These are phyloP conservation scores for Rosa multiflora DNA, from an alignment of 306 rosid genomes.

Conservation along the genomic window DNA sequence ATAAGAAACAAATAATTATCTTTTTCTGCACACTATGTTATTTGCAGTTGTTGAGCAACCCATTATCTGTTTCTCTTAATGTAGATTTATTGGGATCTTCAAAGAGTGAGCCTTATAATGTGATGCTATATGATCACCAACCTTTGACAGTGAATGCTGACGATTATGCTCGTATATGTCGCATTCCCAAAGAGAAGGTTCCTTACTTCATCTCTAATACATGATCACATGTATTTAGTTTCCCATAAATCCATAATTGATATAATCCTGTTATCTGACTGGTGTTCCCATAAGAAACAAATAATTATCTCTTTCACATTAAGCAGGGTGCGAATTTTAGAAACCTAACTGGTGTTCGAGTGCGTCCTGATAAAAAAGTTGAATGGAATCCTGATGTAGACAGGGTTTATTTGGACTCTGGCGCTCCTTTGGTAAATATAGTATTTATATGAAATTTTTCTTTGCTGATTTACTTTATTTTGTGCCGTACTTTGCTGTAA, in stretches of 20 bases:
- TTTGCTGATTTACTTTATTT: background rate
- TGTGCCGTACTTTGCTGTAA: background rate
- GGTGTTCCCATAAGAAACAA: no score
- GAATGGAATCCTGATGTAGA: slow-evolving; percentile 58
- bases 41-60: background rate
- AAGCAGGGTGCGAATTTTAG: slow-evolving; percentile 73
- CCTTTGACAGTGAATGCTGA: slow-evolving; percentile 52
- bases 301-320: background rate
- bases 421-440: slow-evolving; percentile 67
- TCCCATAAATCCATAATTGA: background rate
- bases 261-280: background rate
- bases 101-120: background rate
- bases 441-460: background rate
- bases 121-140: slow-evolving; percentile 57
- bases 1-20: no score
- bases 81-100: slow-evolving; percentile 46
- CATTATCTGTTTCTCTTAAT: background rate
- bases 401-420: slow-evolving; percentile 61
- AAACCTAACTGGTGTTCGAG: slow-evolving; percentile 71
- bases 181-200: slow-evolving; percentile 72
- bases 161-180: slow-evolving; percentile 65
- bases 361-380: slow-evolving; percentile 53
- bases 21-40: no score
- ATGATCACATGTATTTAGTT: background rate
- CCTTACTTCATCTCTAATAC: no score